phyloP scores from a whole-genome alignment of 129 eudicot species.

The Arctium minus region DNA sequence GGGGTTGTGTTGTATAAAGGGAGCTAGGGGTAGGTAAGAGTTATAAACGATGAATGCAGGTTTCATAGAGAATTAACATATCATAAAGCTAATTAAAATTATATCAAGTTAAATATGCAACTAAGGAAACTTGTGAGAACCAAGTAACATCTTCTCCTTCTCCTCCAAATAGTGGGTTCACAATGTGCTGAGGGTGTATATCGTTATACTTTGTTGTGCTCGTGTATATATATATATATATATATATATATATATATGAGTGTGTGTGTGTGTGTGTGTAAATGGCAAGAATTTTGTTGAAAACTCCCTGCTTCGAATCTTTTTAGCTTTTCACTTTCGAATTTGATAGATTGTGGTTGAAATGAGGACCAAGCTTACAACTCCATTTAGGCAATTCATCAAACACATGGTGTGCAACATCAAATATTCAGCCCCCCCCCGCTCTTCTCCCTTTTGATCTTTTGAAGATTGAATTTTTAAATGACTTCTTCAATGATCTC shows the following conservation, averaged over 20 bases:
- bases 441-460: too few relatives aligned
- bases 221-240: background rate
- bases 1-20: too few relatives aligned
- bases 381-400: too few relatives aligned
- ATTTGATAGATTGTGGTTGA: background rate
- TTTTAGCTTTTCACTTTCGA: background rate
- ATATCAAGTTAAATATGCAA: too few relatives aligned
- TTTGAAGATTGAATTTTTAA: too few relatives aligned
- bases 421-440: background rate
- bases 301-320: background rate
- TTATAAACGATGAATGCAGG: too few relatives aligned
- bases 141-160: constrained; percentile 1
- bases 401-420: constrained; percentile 8
- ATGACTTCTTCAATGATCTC: too few relatives aligned
- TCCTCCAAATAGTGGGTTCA: background rate
- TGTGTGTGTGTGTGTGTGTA: constrained; percentile 7
- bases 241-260: too few relatives aligned
- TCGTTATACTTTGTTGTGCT: background rate
- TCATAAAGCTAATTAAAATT: too few relatives aligned
- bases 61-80: too few relatives aligned
- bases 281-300: constrained; percentile 9
- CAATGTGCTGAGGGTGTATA: background rate
- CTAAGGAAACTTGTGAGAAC: too few relatives aligned
- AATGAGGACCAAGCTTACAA: background rate
- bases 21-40: too few relatives aligned